Percentiles rank a stretch among this genome's conserved stretches.
phyloP scores from a whole-genome alignment of 108 stramenopile species.

The Cyclotella baltica region DNA sequence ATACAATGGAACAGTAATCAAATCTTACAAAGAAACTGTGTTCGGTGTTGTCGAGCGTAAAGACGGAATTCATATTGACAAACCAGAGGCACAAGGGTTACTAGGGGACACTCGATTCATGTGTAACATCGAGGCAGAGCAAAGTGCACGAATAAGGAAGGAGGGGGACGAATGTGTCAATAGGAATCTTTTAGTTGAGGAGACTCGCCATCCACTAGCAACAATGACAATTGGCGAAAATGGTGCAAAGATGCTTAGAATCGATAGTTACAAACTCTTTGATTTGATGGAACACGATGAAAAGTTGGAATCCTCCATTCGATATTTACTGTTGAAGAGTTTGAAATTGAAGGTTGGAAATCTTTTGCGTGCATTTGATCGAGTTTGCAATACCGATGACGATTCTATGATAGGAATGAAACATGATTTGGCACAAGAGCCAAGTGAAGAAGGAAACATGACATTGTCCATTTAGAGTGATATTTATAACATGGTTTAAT shows the following conservation, averaged over 20 bases:
- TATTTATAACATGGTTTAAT: too few relatives aligned
- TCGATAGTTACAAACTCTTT: constrained; percentile 20
- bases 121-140: constrained; percentile 23
- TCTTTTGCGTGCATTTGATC: constrained; percentile 9
- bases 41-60: constrained; percentile 12
- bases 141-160: neutral
- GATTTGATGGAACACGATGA: constrained; percentile 41
- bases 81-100: constrained; percentile 19
- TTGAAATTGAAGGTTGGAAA: constrained; percentile 26
- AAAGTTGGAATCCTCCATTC: constrained; percentile 16
- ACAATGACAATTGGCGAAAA: constrained; percentile 14
- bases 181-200: neutral
- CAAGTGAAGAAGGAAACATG: neutral
- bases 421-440: neutral
- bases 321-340: constrained; percentile 27
- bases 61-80: constrained; percentile 21
- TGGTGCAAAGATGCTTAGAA: constrained; percentile 29
- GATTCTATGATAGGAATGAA: too few relatives aligned
- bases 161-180: neutral
- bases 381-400: neutral
- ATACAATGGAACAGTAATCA: constrained; percentile 22
- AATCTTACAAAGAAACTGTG: constrained; percentile 19
- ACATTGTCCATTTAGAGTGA: too few relatives aligned
- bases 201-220: constrained; percentile 20
- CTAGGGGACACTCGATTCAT: constrained; percentile 26